Evolutionary conservation across 192 early-diverging fungal genomes (phyloP), one percentile per base, ranked within the genome.

Genomic region (Rhizoclosmatium sp.): DNA sequence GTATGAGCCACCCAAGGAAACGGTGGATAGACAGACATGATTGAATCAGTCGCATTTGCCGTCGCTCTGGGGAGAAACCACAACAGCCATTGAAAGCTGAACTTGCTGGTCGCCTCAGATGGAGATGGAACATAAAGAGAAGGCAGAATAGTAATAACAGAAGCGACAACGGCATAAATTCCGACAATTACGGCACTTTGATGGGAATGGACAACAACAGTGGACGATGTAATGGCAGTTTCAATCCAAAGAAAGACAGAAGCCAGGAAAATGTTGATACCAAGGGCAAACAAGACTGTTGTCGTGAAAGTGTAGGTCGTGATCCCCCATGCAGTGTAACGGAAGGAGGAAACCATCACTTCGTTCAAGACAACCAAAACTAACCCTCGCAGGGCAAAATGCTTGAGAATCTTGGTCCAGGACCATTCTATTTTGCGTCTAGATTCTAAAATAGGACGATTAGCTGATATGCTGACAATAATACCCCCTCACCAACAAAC

Each of bases 271-370:
- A 85, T 81, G 74, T 83, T 72, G 61, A 83, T 42, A 7, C 84
- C 84, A 44, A 85, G 79, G 7, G 82, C 82, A 70, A 83, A 83
- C 12, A 85, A 73, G 3, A 85, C 84, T 14, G 84, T 81, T 40
- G 81, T 81, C 2, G 76, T 49, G 44, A 75, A n/a, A 31, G 12
- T 3, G 40, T 45, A 64, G 45, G 4, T 5, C 3, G 14, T 44
- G 46, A 44, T 19, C 4, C 42, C 64, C 41, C 7, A 10, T 23
- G 49, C 47, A 51, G 40, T 2, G 10, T 21, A 7, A 42, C 47
- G 56, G 75, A 70, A 44, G 31, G 47, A 2, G 14, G 51, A 16
- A 58, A 70, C 79, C 9, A 70, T 21, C 4, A 47, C 12, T 10
- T 69, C 80, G 71, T 85, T 80, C 39, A 81, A 56, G 1, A 74